phyloP scores from a whole-genome alignment of 306 rosid species.

The Arachis stenosperma region DNA sequence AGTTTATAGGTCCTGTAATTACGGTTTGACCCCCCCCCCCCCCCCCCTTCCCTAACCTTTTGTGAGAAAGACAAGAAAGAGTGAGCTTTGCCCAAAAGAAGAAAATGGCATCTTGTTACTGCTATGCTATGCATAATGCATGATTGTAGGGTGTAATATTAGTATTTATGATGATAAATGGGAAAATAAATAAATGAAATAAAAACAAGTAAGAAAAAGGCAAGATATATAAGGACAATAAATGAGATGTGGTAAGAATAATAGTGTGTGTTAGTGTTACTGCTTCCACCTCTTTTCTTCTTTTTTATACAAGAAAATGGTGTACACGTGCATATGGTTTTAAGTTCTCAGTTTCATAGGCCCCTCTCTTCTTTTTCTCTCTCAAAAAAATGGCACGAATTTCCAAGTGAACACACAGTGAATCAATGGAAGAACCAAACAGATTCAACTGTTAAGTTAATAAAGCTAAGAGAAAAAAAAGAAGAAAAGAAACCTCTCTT shows the following conservation, averaged over 20 bases:
- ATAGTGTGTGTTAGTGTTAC: too few species aligned
- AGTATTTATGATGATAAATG: background rate
- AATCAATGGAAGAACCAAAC: conserved; percentile 52
- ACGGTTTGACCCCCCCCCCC: conserved; percentile 27
- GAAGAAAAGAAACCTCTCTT: conserved; percentile 33
- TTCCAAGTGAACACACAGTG: conserved; percentile 46
- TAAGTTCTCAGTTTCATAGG: background rate
- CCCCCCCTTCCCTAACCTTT: background rate
- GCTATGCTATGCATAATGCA: background rate
- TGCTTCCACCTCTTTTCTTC: too few species aligned
- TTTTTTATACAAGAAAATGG: conserved; percentile 2
- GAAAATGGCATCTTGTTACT: conserved; percentile 16
- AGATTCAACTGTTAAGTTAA: conserved; percentile 41
- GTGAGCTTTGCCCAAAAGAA: conserved; percentile 26
- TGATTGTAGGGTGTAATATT: background rate
- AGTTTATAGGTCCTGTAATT: conserved; percentile 20
- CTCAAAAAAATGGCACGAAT: conserved; percentile 38
- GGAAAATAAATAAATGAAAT: background rate
- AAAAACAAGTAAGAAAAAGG: conserved; percentile 11
- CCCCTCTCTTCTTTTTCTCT: background rate
- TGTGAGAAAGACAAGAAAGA: conserved; percentile 16
- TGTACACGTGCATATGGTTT: conserved; percentile 63
- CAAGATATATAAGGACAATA: conserved; percentile 35
- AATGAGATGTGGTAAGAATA: conserved; percentile 40
- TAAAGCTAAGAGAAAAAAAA: conserved; percentile 33